A percentile compares a stretch with the other conserved stretches of the same genome.
Conservation (phyloP, 176 grass and related monocot genomes). For the Carex kokanica region DNA sequence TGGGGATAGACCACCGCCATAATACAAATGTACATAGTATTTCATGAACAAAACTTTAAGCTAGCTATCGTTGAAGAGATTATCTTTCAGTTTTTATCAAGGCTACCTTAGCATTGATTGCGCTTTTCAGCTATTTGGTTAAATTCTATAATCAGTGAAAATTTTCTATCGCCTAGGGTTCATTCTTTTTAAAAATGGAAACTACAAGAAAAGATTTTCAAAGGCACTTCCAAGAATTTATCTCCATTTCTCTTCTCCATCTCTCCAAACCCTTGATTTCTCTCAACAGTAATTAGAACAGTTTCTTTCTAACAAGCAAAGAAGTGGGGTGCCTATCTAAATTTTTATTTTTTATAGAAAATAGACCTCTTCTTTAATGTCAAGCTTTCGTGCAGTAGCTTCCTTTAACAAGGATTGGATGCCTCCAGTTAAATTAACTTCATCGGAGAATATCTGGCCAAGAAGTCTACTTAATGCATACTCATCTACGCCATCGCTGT, state of each 20-base stretch:
- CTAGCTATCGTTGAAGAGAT: not conserved
- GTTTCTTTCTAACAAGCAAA: not conserved
- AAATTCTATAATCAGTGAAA: not conserved
- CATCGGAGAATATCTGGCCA: constrained; percentile 59
- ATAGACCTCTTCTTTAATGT: constrained; percentile 96
- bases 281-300: not conserved
- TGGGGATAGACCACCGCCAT: no score
- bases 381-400: constrained; percentile 64
- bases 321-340: constrained; percentile 6
- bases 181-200: not conserved
- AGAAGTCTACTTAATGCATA: constrained; percentile 89
- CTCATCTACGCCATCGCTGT: constrained; percentile 84
- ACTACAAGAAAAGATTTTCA: not conserved
- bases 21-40: not conserved
- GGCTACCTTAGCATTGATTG: not conserved
- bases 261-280: not conserved
- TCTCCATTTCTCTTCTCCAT: not conserved
- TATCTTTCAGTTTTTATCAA: not conserved
- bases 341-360: constrained; percentile 1
- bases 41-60: not conserved
- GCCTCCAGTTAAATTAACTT: constrained; percentile 36
- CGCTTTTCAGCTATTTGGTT: not conserved
- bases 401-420: constrained; percentile 80
- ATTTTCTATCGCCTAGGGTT: not conserved
- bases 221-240: not conserved